Base-by-base conservation (phyloP, 2,329 filamentous ascomycete genomes). In the Colletotrichum filicis region DNA sequence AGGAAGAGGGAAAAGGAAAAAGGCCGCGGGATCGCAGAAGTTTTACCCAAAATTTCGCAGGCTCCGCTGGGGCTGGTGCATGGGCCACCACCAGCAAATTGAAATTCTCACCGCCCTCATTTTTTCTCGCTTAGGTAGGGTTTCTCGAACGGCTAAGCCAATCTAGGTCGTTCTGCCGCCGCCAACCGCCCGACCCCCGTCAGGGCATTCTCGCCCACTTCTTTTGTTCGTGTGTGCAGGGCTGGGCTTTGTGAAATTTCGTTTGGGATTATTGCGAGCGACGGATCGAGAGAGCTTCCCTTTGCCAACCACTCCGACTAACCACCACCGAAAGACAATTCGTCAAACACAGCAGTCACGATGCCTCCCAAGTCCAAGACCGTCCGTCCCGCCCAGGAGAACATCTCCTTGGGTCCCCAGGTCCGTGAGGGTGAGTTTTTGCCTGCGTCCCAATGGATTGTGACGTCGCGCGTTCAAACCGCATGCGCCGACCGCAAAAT, bases 381-480 rank as follows among this genome's bases (percentile, higher is more conserved):
- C 91, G 92, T 92, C 86, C 91, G 93, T 85, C 92, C 94, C 83
- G 90, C 91, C 82, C 92, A 96, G 90, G 97, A 98, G 93, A 99
- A 99, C 90, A 97, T 99, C 91, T 95, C 94, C 87, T 92, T 98
- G 82, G 97, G 97, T 82, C 97, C 97, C 85, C 94, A 98, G 87
- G 94, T 95, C 89, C 93, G 95, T 85, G 96, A 98, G 91, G 95
- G 95, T 96, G 86, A 84, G 91, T 84, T 19, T 78, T 32, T 42
- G 37, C 24, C 14, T 12, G 5, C 49, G 24, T 22, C 9, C 46
- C 7, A 11, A 90, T 92, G 81, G 35, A 57, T 11, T 1, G 5
- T 14, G 35, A n/a, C 30, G 66, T 35, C 42, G 32, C 24, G 22
- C 14, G 19, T 5, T 19, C 8, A 26, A 7, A 16, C 12, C 53